Base-by-base conservation (phyloP, 352 stramenopile genomes). In the Lagenidium giganteum region DNA sequence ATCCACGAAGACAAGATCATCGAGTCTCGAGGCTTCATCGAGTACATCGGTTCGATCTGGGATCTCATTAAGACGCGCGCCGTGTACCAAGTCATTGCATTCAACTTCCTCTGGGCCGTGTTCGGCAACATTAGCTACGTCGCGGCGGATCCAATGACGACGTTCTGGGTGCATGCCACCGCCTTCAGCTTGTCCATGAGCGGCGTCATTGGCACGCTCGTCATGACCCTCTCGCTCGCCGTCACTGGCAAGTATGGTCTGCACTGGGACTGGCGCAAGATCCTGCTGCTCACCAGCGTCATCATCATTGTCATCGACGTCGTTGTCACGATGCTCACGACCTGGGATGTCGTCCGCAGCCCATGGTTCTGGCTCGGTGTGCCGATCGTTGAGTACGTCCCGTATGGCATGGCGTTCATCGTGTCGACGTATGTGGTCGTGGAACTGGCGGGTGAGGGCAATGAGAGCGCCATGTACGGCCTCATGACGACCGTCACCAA, bases 291-390 rank as follows among this genome's bases (percentile, higher is more conserved):
- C 14, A 76, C 63, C 3, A 74, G 60, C 57, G 29, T 75, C 16
- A 57, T 54, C 37, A 57, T 70, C 18, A 61, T 73, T 35, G 63
- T 50, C 14, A 58, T 81, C 16, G 68, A 81, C 39, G 51, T 62
- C 2, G 38, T 73, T 35, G 69, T 59, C 25, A 77, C 66, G 20
- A 75, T 75, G 64, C 53, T 72, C n/a, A 54, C 73, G 37, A 81
- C 68, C 21, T 81, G 62, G 62, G 47, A 81, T 37, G 49, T 73
- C 24, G 56, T 77, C 8, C 64, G 68, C 0, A 69, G 67, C 26
- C 68, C 70, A 35, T 81, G 68, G 67, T 76, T 80, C 45, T 80
- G 66, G 64, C 51, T 72, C n/a, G 64, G 64, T 12, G 45, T 80
- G 18, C 49, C 61, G 4, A 64, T 80, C 45, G 58, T 75, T 18